A percentile compares a stretch with the other conserved stretches of the same genome.
Evolutionary conservation across 768 basidiomycete species (phyloP).

Genomic region (Termitomyces sp.): DNA sequence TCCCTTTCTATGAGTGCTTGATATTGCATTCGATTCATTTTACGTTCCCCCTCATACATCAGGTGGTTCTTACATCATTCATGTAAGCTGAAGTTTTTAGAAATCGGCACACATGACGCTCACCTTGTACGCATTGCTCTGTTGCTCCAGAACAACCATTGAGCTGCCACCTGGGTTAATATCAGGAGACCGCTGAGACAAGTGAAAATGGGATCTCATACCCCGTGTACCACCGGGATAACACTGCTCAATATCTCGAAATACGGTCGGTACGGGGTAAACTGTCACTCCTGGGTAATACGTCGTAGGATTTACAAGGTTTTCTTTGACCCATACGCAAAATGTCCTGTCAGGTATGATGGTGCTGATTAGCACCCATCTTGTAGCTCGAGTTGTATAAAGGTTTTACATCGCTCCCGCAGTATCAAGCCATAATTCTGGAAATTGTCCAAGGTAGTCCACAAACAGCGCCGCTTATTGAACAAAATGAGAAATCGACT

Average conservation of each 20-base stretch:
- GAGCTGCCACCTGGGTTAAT: neutral
- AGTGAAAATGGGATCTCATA: neutral
- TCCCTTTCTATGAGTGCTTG: too few species aligned
- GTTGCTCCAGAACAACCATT: neutral
- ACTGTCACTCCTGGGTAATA: neutral
- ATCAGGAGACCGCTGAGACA: neutral
- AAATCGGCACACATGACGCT: neutral
- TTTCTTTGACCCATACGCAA: neutral
- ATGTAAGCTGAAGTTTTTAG: neutral
- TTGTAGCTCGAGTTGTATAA: neutral
- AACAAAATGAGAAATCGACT: neutral
- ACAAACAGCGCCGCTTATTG: neutral
- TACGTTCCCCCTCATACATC: too few species aligned
- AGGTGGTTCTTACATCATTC: neutral
- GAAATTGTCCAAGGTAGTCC: neutral
- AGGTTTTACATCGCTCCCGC: neutral
- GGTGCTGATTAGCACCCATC: neutral
- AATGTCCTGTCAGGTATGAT: neutral
- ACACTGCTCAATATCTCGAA: neutral
- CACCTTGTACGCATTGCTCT: neutral
- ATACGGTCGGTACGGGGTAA: neutral
- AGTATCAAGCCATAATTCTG: neutral
- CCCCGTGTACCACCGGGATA: neutral
- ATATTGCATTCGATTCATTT: too few species aligned
- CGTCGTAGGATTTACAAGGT: neutral